Conservation (phyloP, 352 stramenopile genomes). For the Phytophthora pini region DNA sequence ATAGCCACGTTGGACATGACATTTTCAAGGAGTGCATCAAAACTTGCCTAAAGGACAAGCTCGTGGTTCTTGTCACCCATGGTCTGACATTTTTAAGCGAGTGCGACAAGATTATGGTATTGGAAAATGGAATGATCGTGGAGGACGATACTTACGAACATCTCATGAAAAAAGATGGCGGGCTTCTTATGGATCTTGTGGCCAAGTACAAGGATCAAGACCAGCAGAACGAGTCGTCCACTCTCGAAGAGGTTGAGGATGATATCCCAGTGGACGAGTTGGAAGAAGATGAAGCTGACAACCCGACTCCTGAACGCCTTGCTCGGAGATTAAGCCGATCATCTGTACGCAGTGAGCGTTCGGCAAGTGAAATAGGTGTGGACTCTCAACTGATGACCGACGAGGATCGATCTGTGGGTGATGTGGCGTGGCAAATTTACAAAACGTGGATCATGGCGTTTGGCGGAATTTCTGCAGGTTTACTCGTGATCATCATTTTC, state of each 20-base stretch:
- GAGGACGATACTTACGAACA: slow-evolving; percentile 81
- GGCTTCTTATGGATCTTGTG: slow-evolving; percentile 66
- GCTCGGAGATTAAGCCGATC: slow-evolving; percentile 53
- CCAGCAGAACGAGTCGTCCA: slow-evolving; percentile 41
- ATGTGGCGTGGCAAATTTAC: slow-evolving; percentile 72
- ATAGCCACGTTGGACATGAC: slow-evolving; percentile 94
- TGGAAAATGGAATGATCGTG: slow-evolving; percentile 58
- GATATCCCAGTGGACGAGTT: slow-evolving; percentile 45
- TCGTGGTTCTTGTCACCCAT: slow-evolving; percentile 90
- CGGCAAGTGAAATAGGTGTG: slow-evolving; percentile 33
- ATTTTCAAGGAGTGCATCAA: slow-evolving; percentile 88
- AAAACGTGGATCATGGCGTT: slow-evolving; percentile 73
- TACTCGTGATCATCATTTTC: slow-evolving; percentile 55
- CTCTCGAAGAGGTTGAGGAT: slow-evolving; percentile 46
- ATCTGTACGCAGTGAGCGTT: slow-evolving; percentile 62
- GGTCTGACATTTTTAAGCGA: slow-evolving; percentile 61
- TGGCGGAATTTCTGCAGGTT: slow-evolving; percentile 54
- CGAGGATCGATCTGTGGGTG: slow-evolving; percentile 70
- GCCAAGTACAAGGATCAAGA: slow-evolving; percentile 70
- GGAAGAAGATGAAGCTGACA: slow-evolving; percentile 52
- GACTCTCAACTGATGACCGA: slow-evolving; percentile 64
- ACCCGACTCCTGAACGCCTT: slow-evolving; percentile 36
- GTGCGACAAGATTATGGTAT: slow-evolving; percentile 67
- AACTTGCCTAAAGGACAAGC: slow-evolving; percentile 63
- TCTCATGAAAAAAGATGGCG: slow-evolving; percentile 70